Evolutionary conservation across 495 filamentous ascomycete genomes (phyloP).

Genomic region (Xylaria sp.): DNA sequence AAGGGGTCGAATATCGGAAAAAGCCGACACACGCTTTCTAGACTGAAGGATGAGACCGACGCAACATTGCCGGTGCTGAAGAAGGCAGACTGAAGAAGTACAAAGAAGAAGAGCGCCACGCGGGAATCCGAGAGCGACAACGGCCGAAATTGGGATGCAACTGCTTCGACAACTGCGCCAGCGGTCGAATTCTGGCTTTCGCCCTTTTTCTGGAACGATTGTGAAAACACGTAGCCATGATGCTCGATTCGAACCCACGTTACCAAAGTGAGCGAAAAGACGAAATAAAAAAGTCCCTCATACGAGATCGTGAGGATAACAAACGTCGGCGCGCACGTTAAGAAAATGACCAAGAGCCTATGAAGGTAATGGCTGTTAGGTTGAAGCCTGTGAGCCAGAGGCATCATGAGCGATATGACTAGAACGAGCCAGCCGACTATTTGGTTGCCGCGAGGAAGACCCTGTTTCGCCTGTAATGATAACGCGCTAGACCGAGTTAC

Average conservation of each 20-base stretch:
- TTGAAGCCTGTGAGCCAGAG: slow-evolving; percentile 79
- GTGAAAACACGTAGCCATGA: slow-evolving; percentile 66
- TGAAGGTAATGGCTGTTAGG: slow-evolving; percentile 92
- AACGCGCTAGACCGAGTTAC: slow-evolving; percentile 83
- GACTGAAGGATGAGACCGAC: slow-evolving; percentile 90
- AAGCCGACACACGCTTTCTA: slow-evolving; percentile 90
- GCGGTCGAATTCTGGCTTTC: slow-evolving; percentile 30
- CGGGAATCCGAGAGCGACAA: slow-evolving; percentile 83
- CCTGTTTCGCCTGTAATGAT: slow-evolving; percentile 84
- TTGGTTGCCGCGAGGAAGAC: slow-evolving; percentile 90
- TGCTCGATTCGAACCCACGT: slow-evolving; percentile 93
- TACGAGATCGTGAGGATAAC: slow-evolving; percentile 97
- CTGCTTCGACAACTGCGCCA: slow-evolving; percentile 28
- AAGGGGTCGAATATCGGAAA: slow-evolving; percentile 95
- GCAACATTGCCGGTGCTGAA: slow-evolving; percentile 98
- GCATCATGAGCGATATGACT: slow-evolving; percentile 80
- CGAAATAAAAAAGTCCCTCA: slow-evolving; percentile 95
- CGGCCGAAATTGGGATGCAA: slow-evolving; percentile 63
- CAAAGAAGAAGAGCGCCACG: slow-evolving; percentile 92
- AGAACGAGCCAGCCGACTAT: slow-evolving; percentile 85
- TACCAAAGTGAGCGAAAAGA: slow-evolving; percentile 81
- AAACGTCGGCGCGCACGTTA: slow-evolving; percentile 92
- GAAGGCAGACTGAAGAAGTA: slow-evolving; percentile 92
- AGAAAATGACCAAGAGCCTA: slow-evolving; percentile 85
- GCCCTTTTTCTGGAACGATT: slow-evolving; percentile 40